Conservation (phyloP, 1,284 basidiomycete species). For the Porodaedalea pini region DNA sequence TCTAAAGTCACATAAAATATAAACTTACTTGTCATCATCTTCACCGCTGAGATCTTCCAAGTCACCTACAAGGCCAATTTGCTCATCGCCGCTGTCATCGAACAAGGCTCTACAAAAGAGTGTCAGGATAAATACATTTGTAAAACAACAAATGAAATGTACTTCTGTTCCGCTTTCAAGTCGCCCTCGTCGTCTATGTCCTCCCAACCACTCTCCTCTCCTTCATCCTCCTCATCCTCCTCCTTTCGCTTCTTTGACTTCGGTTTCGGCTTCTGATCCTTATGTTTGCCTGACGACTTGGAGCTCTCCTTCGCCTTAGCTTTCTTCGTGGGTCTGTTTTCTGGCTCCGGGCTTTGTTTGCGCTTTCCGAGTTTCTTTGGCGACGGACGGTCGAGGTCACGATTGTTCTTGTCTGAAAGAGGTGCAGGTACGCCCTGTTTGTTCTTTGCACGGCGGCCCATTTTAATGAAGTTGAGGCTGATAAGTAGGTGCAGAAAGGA, state of each 20-base stretch:
- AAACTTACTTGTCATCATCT: constrained; percentile 33
- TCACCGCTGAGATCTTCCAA: constrained; percentile 48
- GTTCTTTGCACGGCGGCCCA: constrained; percentile 89
- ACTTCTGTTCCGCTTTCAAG: constrained; percentile 45
- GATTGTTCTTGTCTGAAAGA: constrained; percentile 40
- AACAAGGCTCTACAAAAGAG: constrained; percentile 41
- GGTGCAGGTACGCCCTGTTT: constrained; percentile 82
- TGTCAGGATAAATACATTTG: constrained; percentile 11
- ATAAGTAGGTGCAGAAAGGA: background rate
- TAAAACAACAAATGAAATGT: constrained; percentile 25
- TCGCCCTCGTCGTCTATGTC: constrained; percentile 50
- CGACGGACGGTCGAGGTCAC: constrained; percentile 31
- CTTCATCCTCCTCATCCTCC: constrained; percentile 30
- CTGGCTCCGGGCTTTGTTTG: constrained; percentile 47
- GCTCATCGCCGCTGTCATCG: constrained; percentile 48
- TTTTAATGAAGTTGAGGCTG: constrained; percentile 29
- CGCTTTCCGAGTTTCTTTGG: constrained; percentile 68
- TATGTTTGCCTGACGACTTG: constrained; percentile 29
- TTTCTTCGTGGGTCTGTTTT: constrained; percentile 54
- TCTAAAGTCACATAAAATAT: background rate
- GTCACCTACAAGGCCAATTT: constrained; percentile 40
- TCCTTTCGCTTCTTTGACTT: constrained; percentile 30
- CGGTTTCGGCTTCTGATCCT: constrained; percentile 24
- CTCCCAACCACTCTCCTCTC: constrained; percentile 56
- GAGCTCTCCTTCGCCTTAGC: constrained; percentile 30